Evolutionary conservation across 306 rosid genomes (phyloP).

Genomic region (Trichosanthes truncata): DNA sequence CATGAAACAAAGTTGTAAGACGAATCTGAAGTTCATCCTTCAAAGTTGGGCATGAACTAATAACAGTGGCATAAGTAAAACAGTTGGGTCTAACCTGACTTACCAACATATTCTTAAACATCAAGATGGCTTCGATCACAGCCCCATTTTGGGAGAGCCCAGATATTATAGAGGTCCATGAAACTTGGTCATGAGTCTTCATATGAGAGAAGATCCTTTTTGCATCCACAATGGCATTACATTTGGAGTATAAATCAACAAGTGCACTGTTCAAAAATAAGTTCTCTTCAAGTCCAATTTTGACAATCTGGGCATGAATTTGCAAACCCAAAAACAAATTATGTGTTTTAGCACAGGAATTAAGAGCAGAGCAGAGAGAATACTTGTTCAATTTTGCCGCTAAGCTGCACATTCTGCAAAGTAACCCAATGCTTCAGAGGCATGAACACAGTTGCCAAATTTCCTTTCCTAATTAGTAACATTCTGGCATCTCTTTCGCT

Average conservation of each 20-base stretch:
- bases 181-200: slow-evolving; percentile 49
- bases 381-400: slow-evolving; percentile 21
- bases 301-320: slow-evolving; percentile 40
- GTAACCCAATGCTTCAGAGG: slow-evolving; percentile 9
- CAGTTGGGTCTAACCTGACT: slow-evolving; percentile 40
- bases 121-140: slow-evolving; percentile 33
- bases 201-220: slow-evolving; percentile 35
- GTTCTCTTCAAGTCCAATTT: slow-evolving; percentile 33
- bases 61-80: slow-evolving; percentile 48
- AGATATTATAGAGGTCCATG: slow-evolving; percentile 53
- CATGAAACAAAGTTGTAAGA: slow-evolving; percentile 30
- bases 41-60: slow-evolving; percentile 36
- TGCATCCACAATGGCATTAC: slow-evolving; percentile 37
- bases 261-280: slow-evolving; percentile 40
- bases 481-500: not conserved
- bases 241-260: slow-evolving; percentile 50
- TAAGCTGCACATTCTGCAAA: slow-evolving; percentile 9
- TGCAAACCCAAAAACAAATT: slow-evolving; percentile 34
- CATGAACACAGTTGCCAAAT: not conserved
- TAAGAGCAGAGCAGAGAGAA: slow-evolving; percentile 41
- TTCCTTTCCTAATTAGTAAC: not conserved
- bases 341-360: slow-evolving; percentile 36
- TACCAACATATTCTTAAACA: slow-evolving; percentile 43
- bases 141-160: slow-evolving; percentile 39
- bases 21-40: slow-evolving; percentile 22